Evolutionary conservation across 805 yeast species (phyloP), one percentile per base, ranked within the genome.

Genomic region (Kodamaea jinghongensis): DNA sequence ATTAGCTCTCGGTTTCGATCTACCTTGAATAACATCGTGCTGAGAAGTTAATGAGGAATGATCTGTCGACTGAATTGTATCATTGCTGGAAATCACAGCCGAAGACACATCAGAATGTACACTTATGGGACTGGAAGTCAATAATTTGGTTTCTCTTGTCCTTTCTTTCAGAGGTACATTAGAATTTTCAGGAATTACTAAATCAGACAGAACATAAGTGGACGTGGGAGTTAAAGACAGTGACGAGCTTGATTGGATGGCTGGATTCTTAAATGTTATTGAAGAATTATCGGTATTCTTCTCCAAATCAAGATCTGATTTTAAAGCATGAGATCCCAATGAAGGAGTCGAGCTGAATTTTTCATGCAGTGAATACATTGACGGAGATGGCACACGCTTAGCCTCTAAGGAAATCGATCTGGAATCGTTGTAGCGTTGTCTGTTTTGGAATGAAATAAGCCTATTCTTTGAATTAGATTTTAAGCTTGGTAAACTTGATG

Each of bases 21-120:
- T 38, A 17, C 36, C 40, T 4, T 37, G 38, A 31, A 31, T 28
- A 34, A 36, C 36, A 23, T 39, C 58, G 30, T 40, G 44, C 14
- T 51, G 58, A 12, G 57, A 54, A 3, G 45, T 31, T 14, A 58
- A 40, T 4, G 58, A 48, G 2, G 64, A 59, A 42, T 56, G 59
- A 31, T 60, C 65, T 3, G 67, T 60, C 5, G 62, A 57, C 26
- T 52, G 63, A 10, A 54, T 45, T 1, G 66, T 58, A 8, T 58
- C 60, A 36, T 43, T 55, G 14, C 55, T 49, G 2, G 65, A 60
- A 16, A 58, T 48, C 11, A 58, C 51, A 14, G 63, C 53, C 4
- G 63, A 55, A n/a, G 61, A 55, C 4, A 52, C 44, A 27, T 54
- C 63, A 1, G 65, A 60, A 13, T 47, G 47, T 6, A 55, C 15